Conservation (phyloP, 768 basidiomycete genomes). For the Scleroderma bovista region DNA sequence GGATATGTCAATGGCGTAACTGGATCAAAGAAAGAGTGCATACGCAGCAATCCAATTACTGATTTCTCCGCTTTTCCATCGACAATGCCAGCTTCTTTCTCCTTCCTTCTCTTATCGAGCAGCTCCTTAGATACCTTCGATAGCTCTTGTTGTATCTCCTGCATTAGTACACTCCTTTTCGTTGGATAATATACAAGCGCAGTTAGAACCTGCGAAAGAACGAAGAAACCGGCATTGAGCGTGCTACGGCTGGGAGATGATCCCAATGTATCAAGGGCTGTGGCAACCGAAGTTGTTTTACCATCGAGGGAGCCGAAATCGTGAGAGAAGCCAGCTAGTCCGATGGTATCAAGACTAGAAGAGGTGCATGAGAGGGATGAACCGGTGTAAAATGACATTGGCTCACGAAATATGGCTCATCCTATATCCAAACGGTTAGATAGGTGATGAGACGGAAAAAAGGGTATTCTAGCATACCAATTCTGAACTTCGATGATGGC, state of each 20-base stretch:
- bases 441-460: neutral
- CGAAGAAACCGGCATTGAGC: conserved; percentile 10
- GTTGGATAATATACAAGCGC: conserved; percentile 29
- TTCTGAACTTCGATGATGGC: conserved; percentile 42
- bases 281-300: conserved; percentile 22
- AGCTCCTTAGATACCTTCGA: conserved; percentile 35
- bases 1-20: conserved; percentile 7
- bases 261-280: conserved; percentile 21
- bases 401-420: conserved; percentile 44
- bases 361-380: neutral
- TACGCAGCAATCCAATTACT: conserved; percentile 21
- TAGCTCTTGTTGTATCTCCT: conserved; percentile 25
- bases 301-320: conserved; percentile 40
- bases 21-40: conserved; percentile 5
- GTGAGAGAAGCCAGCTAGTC: conserved; percentile 42
- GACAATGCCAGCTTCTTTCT: conserved; percentile 19
- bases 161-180: conserved; percentile 13
- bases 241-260: conserved; percentile 9
- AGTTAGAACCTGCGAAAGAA: conserved; percentile 28
- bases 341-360: conserved; percentile 38
- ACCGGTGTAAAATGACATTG: neutral
- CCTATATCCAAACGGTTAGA: conserved; percentile 12
- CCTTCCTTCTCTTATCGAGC: conserved; percentile 32
- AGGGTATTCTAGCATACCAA: conserved; percentile 28
- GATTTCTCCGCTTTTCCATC: conserved; percentile 19